Percentiles rank a stretch among this genome's conserved stretches.
Conservation (phyloP, 805 yeast species). For the Tetrapisispora iriomotensis region DNA sequence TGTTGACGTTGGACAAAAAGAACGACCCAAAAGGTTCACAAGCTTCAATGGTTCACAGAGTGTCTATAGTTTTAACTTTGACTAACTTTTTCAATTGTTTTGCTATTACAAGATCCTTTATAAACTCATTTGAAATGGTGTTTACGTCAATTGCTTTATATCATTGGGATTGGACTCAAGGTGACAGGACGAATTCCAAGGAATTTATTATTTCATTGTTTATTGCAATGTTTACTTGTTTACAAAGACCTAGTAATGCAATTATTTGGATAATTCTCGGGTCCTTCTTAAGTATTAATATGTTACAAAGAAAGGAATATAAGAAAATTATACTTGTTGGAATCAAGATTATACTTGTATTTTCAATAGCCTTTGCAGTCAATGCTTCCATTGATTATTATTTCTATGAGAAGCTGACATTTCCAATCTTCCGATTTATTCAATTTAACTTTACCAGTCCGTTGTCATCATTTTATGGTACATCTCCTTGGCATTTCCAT, state of each 20-base stretch:
- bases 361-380: conserved; percentile 23
- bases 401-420: conserved; percentile 46
- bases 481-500: conserved; percentile 78
- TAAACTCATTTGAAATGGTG: conserved; percentile 71
- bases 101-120: conserved; percentile 70
- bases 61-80: conserved; percentile 16
- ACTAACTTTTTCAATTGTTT: conserved; percentile 63
- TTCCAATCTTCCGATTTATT: conserved; percentile 62
- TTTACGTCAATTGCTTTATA: conserved; percentile 57
- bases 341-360: conserved; percentile 15
- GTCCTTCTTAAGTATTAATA: conserved; percentile 14
- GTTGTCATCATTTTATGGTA: conserved; percentile 75
- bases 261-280: conserved; percentile 69
- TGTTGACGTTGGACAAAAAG: conserved; percentile 12
- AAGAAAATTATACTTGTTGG: conserved; percentile 9
- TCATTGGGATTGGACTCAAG: conserved; percentile 58
- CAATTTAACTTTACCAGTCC: conserved; percentile 70
- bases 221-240: conserved; percentile 52
- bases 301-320: conserved; percentile 6
- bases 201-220: conserved; percentile 32
- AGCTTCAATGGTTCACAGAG: conserved; percentile 7
- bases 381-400: conserved; percentile 44
- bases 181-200: conserved; percentile 9
- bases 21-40: conserved; percentile 5
- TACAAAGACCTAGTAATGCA: conserved; percentile 78